Conservation (phyloP, 2,329 filamentous ascomycete genomes). For the Pseudodiploospora longispora region DNA sequence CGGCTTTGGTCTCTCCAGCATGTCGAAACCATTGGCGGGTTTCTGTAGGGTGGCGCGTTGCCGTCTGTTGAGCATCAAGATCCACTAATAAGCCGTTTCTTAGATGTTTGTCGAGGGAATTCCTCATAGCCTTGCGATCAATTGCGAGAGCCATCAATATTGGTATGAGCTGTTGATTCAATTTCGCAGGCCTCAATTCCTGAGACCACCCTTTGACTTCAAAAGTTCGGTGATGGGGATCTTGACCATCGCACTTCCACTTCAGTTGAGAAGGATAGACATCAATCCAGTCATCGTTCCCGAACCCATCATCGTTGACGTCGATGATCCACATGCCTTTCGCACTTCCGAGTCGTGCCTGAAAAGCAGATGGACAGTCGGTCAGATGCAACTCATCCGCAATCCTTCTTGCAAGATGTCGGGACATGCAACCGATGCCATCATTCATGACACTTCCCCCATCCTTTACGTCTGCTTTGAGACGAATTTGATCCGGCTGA, state of each 20-base stretch:
- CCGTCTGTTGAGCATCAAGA: conserved; percentile 41
- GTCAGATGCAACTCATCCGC: conserved; percentile 40
- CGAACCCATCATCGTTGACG: conserved; percentile 29
- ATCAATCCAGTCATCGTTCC: conserved; percentile 53
- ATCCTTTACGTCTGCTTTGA: conserved; percentile 21
- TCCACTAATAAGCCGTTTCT: conserved; percentile 40
- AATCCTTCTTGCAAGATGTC: conserved; percentile 46
- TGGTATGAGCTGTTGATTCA: conserved; percentile 63
- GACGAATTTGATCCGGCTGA: conserved; percentile 36
- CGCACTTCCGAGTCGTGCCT: conserved; percentile 62
- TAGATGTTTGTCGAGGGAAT: conserved; percentile 41
- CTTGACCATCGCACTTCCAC: conserved; percentile 45
- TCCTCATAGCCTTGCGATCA: conserved; percentile 34
- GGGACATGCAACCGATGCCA: conserved; percentile 59
- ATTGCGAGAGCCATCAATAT: conserved; percentile 56
- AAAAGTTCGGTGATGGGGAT: conserved; percentile 51
- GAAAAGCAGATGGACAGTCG: conserved; percentile 55
- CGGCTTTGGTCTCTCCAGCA: conserved; percentile 23
- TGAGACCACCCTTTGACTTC: conserved; percentile 45
- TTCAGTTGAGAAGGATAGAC: conserved; percentile 62
- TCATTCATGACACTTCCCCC: conserved; percentile 52
- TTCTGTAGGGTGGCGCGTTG: conserved; percentile 39
- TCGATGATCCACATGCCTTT: conserved; percentile 71
- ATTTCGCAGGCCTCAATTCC: conserved; percentile 34
- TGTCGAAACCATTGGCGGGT: conserved; percentile 48